Base-by-base conservation (phyloP, 805 yeast genomes). In the Hanseniaspora opuntiae region DNA sequence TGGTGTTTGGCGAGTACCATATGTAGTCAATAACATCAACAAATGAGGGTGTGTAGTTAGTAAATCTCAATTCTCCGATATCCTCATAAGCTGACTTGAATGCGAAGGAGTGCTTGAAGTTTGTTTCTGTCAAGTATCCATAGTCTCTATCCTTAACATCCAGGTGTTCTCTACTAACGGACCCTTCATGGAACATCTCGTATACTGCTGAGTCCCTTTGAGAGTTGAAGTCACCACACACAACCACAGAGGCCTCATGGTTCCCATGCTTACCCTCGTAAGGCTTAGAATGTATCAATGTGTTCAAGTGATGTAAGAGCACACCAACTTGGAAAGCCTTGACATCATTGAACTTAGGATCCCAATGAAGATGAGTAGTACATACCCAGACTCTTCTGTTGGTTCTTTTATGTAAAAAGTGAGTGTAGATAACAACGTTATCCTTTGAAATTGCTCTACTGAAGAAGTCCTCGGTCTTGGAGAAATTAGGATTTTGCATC, bases 361-460 rank as follows among this genome's bases (percentile, higher is more conserved):
- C 97, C 97, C 98, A 93, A 67, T 90, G 97, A 66, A 93, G 77
- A 74, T 93, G 99, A 0, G 97, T 90, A 62, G 88, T 90, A 3
- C 85, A 88, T 37, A 87, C 73, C 59, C 86, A 74, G 38, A 90
- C 68, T 57, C 76, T 76, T 64, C 82, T 84, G 17, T 89, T 87
- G 6, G 89, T 78, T 53, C 75, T 76, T 35, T 73, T 66, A 62
- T 85, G 93, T 63, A 86, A 87, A 59, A 93, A 75, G 54, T 81
- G 77, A 16, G 84, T 71, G 47, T 87, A 77, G 49, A 86, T 71
- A 8, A 96, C 97, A 62, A 93, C 80, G 62, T 93, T 87, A 68
- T 93, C 99, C 67, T 89, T 88, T 65, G 87, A 86, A 85, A 89
- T 87, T 60, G 94, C 90, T 65, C 99, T 82, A 68, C 90, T 93